Evolutionary conservation across 345 rosid genomes (phyloP), one percentile per base, ranked within the genome.

Genomic region (Geranium rotundifolium): DNA sequence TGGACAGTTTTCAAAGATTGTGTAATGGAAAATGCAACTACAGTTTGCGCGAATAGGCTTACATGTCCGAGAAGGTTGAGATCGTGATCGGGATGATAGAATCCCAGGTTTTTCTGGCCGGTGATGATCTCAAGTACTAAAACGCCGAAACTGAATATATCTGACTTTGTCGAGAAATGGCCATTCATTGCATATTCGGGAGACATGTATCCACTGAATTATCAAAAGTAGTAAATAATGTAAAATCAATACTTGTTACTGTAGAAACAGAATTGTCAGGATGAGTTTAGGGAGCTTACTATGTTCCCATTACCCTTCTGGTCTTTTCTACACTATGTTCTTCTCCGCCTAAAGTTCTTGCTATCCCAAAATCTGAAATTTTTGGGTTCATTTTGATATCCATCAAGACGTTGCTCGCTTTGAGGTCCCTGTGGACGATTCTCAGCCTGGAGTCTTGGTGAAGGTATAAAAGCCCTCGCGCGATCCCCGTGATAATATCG

Each of bases 361-460:
- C 92, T 85, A 80, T 76, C 56, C 89, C 89, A 34, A 87, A 87
- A 59, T 87, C 95, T 30, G 95, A 87, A 23, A 87, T 87, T 64
- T 85, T 87, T 0, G 87, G 91, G 58, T 74, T 85, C 91, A 87
- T 87, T 17, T 81, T 86, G 62, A 65, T 84, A 58, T 87, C 95
- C 76, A 87, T 60, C 64, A 87, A 69, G 64, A 87, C 83, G 71
- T 87, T 87, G 68, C 89, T 83, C 1, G 82, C 80, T 63, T 87
- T 87, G 90, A 57, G 10, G 10, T 34, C 41, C 41, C 41, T 34
- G 41, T 34, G 41, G 41, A 87, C 81, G 46, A 87, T 83, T 69
- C 88, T 69, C 63, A 87, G 75, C 65, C 88, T 79, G 54, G 90
- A 87, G 59, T 85, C 90, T 46, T 84, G 69, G 19, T 87, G 95